A percentile compares a stretch with the other conserved stretches of the same genome.
Evolutionary conservation across 192 early-diverging fungal genomes (phyloP).

Genomic region (Linnemannia zychae): DNA sequence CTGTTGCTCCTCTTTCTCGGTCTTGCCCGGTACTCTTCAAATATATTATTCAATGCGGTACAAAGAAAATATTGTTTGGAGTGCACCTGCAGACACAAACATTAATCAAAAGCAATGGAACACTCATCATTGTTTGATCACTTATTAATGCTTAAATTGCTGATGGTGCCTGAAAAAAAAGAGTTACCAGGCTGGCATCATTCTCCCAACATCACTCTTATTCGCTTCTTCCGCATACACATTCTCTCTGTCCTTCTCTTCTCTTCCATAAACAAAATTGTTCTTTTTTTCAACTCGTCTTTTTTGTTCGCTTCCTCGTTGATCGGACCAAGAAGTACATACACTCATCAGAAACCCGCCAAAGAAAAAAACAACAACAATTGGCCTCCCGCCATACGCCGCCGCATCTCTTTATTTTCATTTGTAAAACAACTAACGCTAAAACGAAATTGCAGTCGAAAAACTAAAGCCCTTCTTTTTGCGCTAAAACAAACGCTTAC

Average conservation of each 20-base stretch:
- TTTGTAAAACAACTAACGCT: background rate
- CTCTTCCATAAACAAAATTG: background rate
- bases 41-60: background rate
- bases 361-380: background rate
- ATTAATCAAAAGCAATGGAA: too few species aligned
- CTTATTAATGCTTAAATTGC: too few species aligned
- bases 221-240: background rate
- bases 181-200: background rate
- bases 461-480: background rate
- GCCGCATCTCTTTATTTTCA: background rate
- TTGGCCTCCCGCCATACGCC: background rate
- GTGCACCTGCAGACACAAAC: too few species aligned
- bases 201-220: background rate
- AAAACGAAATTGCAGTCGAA: background rate
- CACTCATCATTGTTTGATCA: too few species aligned
- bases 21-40: background rate
- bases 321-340: background rate
- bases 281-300: background rate
- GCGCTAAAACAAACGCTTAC: background rate
- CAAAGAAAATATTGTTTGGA: too few species aligned
- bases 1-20: background rate
- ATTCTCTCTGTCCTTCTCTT: background rate
- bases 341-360: constrained; percentile 1
- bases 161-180: too few species aligned
- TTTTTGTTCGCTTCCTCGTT: background rate